Base-by-base conservation (phyloP, 2,329 filamentous ascomycete species). In the Clonostachys byssicola region DNA sequence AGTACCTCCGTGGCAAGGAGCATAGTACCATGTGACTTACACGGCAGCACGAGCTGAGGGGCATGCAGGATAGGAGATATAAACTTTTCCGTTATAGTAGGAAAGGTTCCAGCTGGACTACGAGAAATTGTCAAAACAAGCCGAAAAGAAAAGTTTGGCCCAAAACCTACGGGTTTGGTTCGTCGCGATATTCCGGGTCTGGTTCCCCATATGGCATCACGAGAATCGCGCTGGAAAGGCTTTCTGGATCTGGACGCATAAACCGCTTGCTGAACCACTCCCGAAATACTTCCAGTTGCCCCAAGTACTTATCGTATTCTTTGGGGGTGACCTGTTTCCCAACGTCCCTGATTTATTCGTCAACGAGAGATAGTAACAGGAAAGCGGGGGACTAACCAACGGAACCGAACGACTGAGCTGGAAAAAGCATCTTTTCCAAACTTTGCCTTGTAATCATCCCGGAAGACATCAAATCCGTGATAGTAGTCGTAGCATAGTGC, bases 401-500 rank as follows among this genome's bases (percentile, higher is more conserved):
- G 50, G 40, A 58, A 56, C 20, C 50, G 43, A 3, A 60, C 52
- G 3, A 55, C 62, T 5, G 58, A 45, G 33, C 68, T 65, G 8
- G 55, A 12, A 34, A 58, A 64, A 0, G 63, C 56, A 23, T 52
- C 40, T 4, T 46, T 50, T 5, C 53, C 49, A 35, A 61, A 60
- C n/a, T 52, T 55, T 35, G 51, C 34, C 13, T 42, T 35, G 34
- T 62, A 68, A 1, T 50, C 49, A 2, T 48, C 20, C 18, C 58
- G 53, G 33, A 68, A 68, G 0, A 44, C 40, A n/a, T 58, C 52
- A 43, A 61, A 65, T 5, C 52, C 46, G 42, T 61, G 56, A 45
- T 59, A 65, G 45, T 62, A 66, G 8, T 64, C 63, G 50, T 62
- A 61, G 44, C 61, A 64, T 2, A 61, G 53, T 5, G 57, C 57